Percentiles rank a stretch among this genome's conserved stretches.
Conservation (phyloP, 2,329 filamentous ascomycete genomes). For the Aspergillus costaricaensis region DNA sequence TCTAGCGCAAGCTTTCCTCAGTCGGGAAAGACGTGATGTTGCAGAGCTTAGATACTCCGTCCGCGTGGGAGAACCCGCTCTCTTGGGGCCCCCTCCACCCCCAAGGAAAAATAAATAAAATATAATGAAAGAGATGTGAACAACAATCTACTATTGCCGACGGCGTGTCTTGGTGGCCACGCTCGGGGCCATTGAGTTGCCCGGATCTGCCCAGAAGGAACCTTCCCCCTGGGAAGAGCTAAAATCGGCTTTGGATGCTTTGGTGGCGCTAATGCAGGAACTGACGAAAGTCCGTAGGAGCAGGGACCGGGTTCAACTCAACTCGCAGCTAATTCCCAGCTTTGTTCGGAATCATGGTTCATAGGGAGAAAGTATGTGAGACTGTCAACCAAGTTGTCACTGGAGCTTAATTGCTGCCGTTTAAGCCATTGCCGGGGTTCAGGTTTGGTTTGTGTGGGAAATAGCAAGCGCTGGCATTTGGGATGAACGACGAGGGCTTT, state of each 20-base stretch:
- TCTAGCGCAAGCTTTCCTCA: not conserved
- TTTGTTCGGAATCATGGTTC: conserved; percentile 17
- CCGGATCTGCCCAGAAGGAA: conserved; percentile 3
- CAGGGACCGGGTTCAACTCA: conserved; percentile 8
- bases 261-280: conserved; percentile 42
- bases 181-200: not conserved
- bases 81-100: not conserved
- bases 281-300: conserved; percentile 25
- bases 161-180: not conserved
- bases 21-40: conserved; percentile 3
- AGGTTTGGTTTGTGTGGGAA: not conserved
- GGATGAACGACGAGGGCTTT: not conserved
- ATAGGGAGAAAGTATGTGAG: not conserved
- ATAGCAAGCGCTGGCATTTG: not conserved
- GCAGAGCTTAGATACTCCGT: conserved; percentile 2
- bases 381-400: conserved; percentile 9
- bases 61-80: not conserved
- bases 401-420: conserved; percentile 1
- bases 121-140: not conserved
- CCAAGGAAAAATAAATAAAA: too few relatives aligned
- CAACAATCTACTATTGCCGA: conserved; percentile 1
- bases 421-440: not conserved
- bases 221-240: conserved; percentile 15
- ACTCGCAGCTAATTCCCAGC: conserved; percentile 11
- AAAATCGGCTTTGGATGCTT: conserved; percentile 16